Evolutionary conservation across 495 filamentous ascomycete genomes (phyloP).

Genomic region (Talaromyces nanjingensis): DNA sequence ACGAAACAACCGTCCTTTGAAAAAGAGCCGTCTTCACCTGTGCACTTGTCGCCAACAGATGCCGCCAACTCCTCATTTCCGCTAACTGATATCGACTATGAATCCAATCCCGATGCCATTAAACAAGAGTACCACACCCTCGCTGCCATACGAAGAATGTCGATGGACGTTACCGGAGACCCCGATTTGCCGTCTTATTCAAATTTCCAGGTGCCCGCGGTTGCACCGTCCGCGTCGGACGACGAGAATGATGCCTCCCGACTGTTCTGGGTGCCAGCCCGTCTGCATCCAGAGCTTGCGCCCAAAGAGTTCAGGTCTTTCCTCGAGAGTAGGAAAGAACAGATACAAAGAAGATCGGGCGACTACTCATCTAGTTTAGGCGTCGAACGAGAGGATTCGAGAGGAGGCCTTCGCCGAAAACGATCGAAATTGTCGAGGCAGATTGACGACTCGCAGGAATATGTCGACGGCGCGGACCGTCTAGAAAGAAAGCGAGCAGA

Average conservation of each 20-base stretch:
- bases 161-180: conserved; percentile 94
- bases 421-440: conserved; percentile 94
- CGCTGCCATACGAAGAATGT: conserved; percentile 92
- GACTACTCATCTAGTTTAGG: conserved; percentile 58
- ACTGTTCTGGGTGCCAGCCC: conserved; percentile 92
- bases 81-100: conserved; percentile 86
- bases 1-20: conserved; percentile 4
- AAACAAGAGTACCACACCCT: conserved; percentile 93
- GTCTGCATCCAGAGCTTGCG: conserved; percentile 89
- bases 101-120: conserved; percentile 83
- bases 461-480: conserved; percentile 81
- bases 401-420: conserved; percentile 67
- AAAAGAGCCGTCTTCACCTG: conserved; percentile 41
- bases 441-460: conserved; percentile 70
- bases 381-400: conserved; percentile 52
- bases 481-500: conserved; percentile 70
- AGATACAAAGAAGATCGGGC: conserved; percentile 77
- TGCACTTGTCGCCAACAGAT: conserved; percentile 55
- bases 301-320: conserved; percentile 97
- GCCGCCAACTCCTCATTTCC: conserved; percentile 72
- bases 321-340: conserved; percentile 82
- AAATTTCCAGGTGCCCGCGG: conserved; percentile 55
- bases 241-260: conserved; percentile 85
- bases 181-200: conserved; percentile 86
- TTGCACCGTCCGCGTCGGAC: conserved; percentile 61